phyloP scores from a whole-genome alignment of 208 protist species.

The Acanthamoeba culbertsoni region DNA sequence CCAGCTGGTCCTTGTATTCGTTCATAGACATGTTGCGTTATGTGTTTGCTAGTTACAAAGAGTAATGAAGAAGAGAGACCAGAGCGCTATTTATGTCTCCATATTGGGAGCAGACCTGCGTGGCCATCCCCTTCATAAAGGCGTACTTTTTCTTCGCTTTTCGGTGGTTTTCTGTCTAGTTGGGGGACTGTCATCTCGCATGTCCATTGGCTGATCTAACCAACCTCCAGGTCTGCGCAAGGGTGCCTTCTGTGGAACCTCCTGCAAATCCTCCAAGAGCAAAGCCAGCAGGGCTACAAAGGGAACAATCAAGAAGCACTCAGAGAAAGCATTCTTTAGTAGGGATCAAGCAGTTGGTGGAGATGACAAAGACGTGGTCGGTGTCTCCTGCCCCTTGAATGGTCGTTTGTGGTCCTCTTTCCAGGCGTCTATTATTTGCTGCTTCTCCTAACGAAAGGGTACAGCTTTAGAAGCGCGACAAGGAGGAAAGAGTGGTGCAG shows the following conservation, averaged over 20 bases:
- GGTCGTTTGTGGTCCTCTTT: background rate
- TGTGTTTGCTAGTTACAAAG: too few relatives aligned
- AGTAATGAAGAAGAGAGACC: background rate
- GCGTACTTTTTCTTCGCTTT: background rate
- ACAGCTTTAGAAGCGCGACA: too few relatives aligned
- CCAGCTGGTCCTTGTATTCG: background rate
- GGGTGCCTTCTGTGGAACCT: too few relatives aligned
- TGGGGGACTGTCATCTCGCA: background rate
- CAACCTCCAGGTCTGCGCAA: too few relatives aligned
- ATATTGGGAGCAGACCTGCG: too few relatives aligned
- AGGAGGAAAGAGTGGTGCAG: background rate
- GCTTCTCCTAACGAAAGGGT: background rate
- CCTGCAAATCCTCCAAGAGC: too few relatives aligned
- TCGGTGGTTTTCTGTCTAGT: background rate
- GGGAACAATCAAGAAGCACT: too few relatives aligned
- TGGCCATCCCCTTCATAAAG: background rate
- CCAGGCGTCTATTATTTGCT: background rate
- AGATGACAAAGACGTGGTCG: background rate
- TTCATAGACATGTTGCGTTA: background rate
- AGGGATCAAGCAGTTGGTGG: background rate
- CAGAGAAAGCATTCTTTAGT: too few relatives aligned
- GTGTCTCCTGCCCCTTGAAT: background rate
- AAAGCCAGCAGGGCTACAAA: too few relatives aligned
- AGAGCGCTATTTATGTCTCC: background rate
- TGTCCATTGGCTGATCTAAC: background rate